Percentiles rank a stretch among this genome's conserved stretches.
These are phyloP conservation scores for Rhodofomes roseus DNA, from an alignment of 1,284 basidiomycete genomes.

Conservation along the genomic window DNA sequence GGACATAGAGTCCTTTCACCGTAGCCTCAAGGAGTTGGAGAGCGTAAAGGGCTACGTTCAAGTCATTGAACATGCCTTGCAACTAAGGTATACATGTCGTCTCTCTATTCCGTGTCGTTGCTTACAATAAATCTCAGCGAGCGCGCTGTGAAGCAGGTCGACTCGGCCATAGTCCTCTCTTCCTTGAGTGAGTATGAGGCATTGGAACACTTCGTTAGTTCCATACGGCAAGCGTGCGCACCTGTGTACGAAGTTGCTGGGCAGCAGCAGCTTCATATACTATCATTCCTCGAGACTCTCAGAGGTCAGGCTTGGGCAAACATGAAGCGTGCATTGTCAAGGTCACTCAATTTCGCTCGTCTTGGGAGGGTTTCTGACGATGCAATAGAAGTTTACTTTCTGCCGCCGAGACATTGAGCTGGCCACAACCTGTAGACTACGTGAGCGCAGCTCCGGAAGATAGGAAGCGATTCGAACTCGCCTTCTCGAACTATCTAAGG, in stretches of 20 bases:
- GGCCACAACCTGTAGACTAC: constrained; percentile 79
- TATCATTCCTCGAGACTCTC: constrained; percentile 54
- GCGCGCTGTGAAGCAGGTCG: constrained; percentile 46
- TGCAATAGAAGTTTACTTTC: constrained; percentile 51
- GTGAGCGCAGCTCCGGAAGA: constrained; percentile 42
- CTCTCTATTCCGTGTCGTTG: constrained; percentile 12
- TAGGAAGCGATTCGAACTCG: constrained; percentile 63
- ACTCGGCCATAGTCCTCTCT: constrained; percentile 33
- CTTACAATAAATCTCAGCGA: constrained; percentile 41
- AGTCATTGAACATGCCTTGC: constrained; percentile 67
- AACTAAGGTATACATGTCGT: constrained; percentile 58
- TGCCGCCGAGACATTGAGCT: constrained; percentile 70
- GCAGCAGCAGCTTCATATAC: constrained; percentile 49
- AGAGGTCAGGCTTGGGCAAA: constrained; percentile 70
- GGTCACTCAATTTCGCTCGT: constrained; percentile 40
- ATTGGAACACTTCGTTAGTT: constrained; percentile 57
- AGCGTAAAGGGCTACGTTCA: constrained; percentile 74
- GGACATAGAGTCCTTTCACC: constrained; percentile 72
- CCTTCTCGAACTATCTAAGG: constrained; percentile 71
- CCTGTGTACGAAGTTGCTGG: constrained; percentile 43
- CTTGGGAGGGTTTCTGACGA: constrained; percentile 9
- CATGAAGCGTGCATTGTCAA: constrained; percentile 61
- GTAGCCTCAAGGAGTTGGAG: constrained; percentile 69
- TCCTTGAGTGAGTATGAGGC: constrained; percentile 56
- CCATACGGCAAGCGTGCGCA: constrained; percentile 40